phyloP scores from a whole-genome alignment of 139 green algal species.

The Chlamydomonas sp. region DNA sequence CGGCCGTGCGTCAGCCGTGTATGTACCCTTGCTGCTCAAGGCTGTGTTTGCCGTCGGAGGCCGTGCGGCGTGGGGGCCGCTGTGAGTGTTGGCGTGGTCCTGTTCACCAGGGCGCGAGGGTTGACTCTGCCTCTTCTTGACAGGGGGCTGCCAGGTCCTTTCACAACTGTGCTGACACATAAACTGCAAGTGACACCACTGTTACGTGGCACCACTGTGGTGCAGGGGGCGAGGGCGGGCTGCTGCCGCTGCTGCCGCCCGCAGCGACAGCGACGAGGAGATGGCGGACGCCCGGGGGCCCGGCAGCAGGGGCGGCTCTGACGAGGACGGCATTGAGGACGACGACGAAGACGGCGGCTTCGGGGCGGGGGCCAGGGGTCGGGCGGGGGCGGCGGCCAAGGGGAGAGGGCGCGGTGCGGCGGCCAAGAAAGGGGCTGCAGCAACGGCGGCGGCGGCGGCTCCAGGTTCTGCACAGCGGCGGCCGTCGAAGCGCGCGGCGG shows the following conservation, averaged over 20 bases:
- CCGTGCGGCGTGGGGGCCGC: too few relatives aligned
- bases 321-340: slow-evolving; percentile 23
- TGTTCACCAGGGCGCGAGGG: too few relatives aligned
- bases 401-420: not conserved
- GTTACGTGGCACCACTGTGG: too few relatives aligned
- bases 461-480: not conserved
- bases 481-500: not conserved
- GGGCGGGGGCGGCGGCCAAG: not conserved
- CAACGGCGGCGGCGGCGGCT: not conserved
- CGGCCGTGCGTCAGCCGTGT: too few relatives aligned
- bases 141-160: too few relatives aligned
- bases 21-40: too few relatives aligned
- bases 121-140: too few relatives aligned
- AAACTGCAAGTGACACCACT: too few relatives aligned
- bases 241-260: not conserved
- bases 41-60: too few relatives aligned
- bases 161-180: too few relatives aligned
- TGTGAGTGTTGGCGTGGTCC: too few relatives aligned
- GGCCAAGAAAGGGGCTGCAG: not conserved
- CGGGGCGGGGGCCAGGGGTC: not conserved
- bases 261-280: slow-evolving; percentile 2
- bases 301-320: not conserved
- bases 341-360: not conserved
- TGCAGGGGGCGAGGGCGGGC: not conserved
- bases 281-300: slow-evolving; percentile 3